A percentile compares a stretch with the other conserved stretches of the same genome.
Conservation (phyloP, 768 basidiomycete species). For the Tylopilus sp. region DNA sequence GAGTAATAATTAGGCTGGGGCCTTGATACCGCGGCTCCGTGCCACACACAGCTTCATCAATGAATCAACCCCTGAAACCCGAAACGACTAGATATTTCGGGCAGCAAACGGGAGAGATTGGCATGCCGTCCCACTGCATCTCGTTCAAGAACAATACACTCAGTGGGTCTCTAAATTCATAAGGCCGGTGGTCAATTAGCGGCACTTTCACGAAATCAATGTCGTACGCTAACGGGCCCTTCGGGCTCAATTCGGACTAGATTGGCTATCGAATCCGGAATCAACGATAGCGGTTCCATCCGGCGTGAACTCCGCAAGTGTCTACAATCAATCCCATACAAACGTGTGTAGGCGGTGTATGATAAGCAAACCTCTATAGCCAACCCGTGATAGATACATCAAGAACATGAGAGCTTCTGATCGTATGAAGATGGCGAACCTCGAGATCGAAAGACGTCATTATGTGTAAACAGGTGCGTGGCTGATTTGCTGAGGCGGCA, state of each 20-base stretch:
- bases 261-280: constrained; percentile 32
- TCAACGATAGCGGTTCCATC: constrained; percentile 28
- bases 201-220: constrained; percentile 39
- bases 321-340: constrained; percentile 12
- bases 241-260: constrained; percentile 21
- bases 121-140: constrained; percentile 20
- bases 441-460: background rate
- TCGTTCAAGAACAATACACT: too few relatives aligned
- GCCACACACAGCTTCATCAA: constrained; percentile 12
- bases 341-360: background rate
- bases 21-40: constrained; percentile 35
- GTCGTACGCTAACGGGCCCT: constrained; percentile 27
- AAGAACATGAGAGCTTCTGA: background rate
- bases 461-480: background rate
- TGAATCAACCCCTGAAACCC: constrained; percentile 24
- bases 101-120: background rate
- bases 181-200: constrained; percentile 29
- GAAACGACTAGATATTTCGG: constrained; percentile 21
- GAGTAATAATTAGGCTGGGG: background rate
- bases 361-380: too few relatives aligned
- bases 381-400: too few relatives aligned
- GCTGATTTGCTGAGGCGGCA: background rate
- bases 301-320: constrained; percentile 17
- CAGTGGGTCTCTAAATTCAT: constrained; percentile 38
- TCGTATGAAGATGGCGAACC: background rate